Evolutionary conservation across 345 rosid species (phyloP), one percentile per base, ranked within the genome.

Genomic region (Lenwebbia sp.): DNA sequence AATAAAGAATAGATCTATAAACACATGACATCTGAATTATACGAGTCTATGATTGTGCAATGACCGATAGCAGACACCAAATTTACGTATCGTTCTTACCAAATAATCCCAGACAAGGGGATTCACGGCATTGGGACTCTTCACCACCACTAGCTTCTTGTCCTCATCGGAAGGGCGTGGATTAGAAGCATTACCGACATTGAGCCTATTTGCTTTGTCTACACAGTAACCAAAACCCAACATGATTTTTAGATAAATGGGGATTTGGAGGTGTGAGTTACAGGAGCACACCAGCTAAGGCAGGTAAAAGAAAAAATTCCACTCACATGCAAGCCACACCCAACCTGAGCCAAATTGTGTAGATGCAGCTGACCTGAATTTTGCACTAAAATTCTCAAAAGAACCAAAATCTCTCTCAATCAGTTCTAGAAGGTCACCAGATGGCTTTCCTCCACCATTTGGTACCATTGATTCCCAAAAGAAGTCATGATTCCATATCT

Each of bases 401-500:
- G 98, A 93, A 88, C 96, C 97, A 41, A 97, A 96, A 92, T 97
- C 99, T 89, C 98, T 93, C 88, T 94, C 95, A 28, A 96, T 91
- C 87, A 94, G 87, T 70, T 88, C 88, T 57, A 96, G 93, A 88
- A 97, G 98, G 51, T 94, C 94, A 84, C 95, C 98, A 21, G 92
- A 86, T 50, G 99, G 99, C 92, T 91, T 94, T 89, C 99, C 98
- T 83, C 99, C 99, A 54, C 99, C 98, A 33, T 93, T 93, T 58
- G 99, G 99, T 90, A 91, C 92, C 93, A 96, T 95, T 81, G 98
- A 96, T 88, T 94, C 97, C 99, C 98, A 97, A 87, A 97, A 94
- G 88, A 97, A 97, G 7, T 96, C 95, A 75, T 97, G 98, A 92
- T 97, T 96, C 99, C 98, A 97, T 49, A 95, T 96, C 99, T 97